Conservation (phyloP, 2,329 filamentous ascomycete genomes). For the Macrophomina tecta region DNA sequence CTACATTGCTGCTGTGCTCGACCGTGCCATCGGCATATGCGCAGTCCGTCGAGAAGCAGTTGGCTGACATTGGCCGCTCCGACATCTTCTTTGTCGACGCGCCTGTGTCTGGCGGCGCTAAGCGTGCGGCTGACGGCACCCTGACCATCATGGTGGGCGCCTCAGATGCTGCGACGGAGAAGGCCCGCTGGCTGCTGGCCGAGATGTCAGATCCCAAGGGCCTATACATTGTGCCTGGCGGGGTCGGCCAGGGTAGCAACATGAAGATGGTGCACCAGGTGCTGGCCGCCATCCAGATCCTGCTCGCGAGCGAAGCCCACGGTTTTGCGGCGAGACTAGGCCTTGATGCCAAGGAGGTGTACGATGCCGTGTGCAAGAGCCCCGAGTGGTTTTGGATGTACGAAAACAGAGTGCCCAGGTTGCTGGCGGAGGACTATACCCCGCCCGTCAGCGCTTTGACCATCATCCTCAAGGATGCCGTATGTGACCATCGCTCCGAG, state of each 20-base stretch:
- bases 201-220: conserved; percentile 67
- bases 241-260: conserved; percentile 60
- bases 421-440: conserved; percentile 59
- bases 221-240: conserved; percentile 61
- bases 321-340: conserved; percentile 61
- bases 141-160: conserved; percentile 77
- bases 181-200: conserved; percentile 64
- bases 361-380: conserved; percentile 53
- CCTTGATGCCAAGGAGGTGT: conserved; percentile 57
- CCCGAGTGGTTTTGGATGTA: conserved; percentile 60
- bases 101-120: conserved; percentile 74
- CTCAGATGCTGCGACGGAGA: conserved; percentile 61
- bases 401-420: conserved; percentile 61
- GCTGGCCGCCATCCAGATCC: conserved; percentile 64
- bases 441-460: conserved; percentile 52
- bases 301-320: conserved; percentile 62
- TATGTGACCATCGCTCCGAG: conserved; percentile 31
- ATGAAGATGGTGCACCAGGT: conserved; percentile 66
- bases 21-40: conserved; percentile 73
- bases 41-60: conserved; percentile 63
- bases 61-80: conserved; percentile 60
- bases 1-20: conserved; percentile 70
- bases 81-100: conserved; percentile 74
- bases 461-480: conserved; percentile 56
- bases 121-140: conserved; percentile 72